Base-by-base conservation (phyloP, 2,329 filamentous ascomycete species). In the Stachybotrys elegans region DNA sequence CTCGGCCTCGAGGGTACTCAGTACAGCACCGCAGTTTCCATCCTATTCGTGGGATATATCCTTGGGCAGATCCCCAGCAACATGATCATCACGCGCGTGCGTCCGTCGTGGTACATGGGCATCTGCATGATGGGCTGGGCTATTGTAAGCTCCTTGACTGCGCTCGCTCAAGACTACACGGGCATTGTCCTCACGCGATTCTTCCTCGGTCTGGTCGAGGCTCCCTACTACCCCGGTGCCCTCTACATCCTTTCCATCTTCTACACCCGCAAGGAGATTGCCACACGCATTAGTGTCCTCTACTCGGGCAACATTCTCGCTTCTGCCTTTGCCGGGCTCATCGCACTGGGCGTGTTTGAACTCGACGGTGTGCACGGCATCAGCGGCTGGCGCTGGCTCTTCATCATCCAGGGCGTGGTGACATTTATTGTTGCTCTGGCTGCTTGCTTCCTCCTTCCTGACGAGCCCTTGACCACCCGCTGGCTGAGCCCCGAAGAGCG, bases 211-310 rank as follows among this genome's bases (percentile, higher is more conserved):
- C 42, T 55, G 4, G 45, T 55, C 9, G 51, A 55, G 29, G 53
- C 49, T 0, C 52, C 52, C 1, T 51, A 43, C 3, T 45, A 53
- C 4, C 48, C 53, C 2, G 56, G 57, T 0, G 54, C 49, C 3
- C 43, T 63, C 1, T 65, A 60, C 41, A 43, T 65, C 7, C 55
- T 65, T 5, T 45, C 60, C 1, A 63, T 59, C 1, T 66, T 60
- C 62, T 66, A 66, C 31, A 57, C 54, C 2, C 57, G 56, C 12
- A 51, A 56, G 5, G 62, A 65, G n/a, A 58, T 67, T 0, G 75
- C 72, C 47, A 77, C 76, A 51, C 66, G 74, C 4, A 69, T 71
- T 0, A 71, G 72, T 0, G 63, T 74, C 2, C 76, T 73, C 64
- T 76, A 66, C 13, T 65, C 72, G n/a, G 48, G 51, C 9, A 27